Conservation (phyloP, 345 rosid species). For the Raphanus raphanistrum region DNA sequence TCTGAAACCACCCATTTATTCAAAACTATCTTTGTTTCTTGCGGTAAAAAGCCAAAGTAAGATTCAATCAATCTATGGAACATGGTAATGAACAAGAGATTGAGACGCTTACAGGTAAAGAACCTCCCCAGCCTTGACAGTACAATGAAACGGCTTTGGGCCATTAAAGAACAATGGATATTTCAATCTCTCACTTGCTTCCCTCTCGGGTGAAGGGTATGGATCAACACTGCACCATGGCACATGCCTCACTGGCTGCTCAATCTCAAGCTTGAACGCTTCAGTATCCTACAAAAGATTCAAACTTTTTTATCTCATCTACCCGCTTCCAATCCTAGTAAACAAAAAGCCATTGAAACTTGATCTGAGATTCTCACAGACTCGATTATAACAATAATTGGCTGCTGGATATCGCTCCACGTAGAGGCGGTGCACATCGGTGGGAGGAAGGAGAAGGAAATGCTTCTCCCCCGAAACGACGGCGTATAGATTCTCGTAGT, state of each 20-base stretch:
- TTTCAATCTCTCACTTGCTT: slow-evolving; percentile 49
- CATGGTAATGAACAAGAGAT: slow-evolving; percentile 5
- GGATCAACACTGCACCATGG: slow-evolving; percentile 93
- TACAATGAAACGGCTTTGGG: slow-evolving; percentile 70
- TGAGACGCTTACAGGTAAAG: slow-evolving; percentile 70
- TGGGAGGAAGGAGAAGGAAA: slow-evolving; percentile 77
- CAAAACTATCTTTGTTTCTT: not conserved
- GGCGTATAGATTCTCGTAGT: slow-evolving; percentile 85
- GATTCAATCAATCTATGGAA: not conserved
- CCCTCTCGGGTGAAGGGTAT: slow-evolving; percentile 50
- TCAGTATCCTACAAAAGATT: slow-evolving; percentile 49
- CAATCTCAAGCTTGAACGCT: slow-evolving; percentile 61
- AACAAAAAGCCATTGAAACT: not conserved
- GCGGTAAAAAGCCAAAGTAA: too few relatives aligned
- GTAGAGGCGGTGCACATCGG: slow-evolving; percentile 84
- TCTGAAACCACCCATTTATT: not conserved
- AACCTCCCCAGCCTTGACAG: slow-evolving; percentile 80
- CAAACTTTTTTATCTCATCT: slow-evolving; percentile 13
- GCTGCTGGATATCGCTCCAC: slow-evolving; percentile 67
- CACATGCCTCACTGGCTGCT: slow-evolving; percentile 54
- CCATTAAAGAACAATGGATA: slow-evolving; percentile 76
- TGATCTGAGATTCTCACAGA: slow-evolving; percentile 39
- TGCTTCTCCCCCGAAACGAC: slow-evolving; percentile 85
- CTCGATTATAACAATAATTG: slow-evolving; percentile 47
- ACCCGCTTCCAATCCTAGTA: not conserved